Percentiles rank a stretch among this genome's conserved stretches.
Conservation (phyloP, 768 basidiomycete genomes). For the Lepiota subincarnata region DNA sequence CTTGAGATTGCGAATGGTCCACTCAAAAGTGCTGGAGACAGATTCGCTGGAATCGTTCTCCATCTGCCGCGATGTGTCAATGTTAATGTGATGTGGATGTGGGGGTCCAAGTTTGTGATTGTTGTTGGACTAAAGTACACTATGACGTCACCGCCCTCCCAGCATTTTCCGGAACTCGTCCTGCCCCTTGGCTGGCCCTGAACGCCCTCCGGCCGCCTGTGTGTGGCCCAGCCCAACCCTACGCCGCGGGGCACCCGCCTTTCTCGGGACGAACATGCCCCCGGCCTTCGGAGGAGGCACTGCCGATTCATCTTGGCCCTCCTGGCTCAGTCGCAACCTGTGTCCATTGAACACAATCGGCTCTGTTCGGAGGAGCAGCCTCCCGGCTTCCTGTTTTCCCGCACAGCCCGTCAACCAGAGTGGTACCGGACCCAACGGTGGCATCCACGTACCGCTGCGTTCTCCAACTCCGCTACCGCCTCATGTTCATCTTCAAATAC, state of each 20-base stretch:
- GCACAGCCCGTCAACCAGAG: background rate
- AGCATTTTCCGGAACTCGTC: slow-evolving; percentile 88
- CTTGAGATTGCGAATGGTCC: slow-evolving; percentile 70
- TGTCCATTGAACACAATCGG: slow-evolving; percentile 68
- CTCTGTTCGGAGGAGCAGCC: slow-evolving; percentile 66
- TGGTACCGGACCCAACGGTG: background rate
- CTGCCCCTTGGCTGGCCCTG: slow-evolving; percentile 51
- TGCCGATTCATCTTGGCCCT: slow-evolving; percentile 31
- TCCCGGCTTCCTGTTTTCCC: slow-evolving; percentile 75
- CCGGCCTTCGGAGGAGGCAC: slow-evolving; percentile 34
- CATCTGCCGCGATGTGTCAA: background rate
- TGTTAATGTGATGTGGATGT: no score
- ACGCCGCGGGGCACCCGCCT: slow-evolving; percentile 59
- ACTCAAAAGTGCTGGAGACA: slow-evolving; percentile 63
- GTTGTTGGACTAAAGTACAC: background rate
- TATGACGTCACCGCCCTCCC: slow-evolving; percentile 13
- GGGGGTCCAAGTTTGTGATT: background rate
- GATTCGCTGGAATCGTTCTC: slow-evolving; percentile 46
- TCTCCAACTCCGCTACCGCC: slow-evolving; percentile 64
- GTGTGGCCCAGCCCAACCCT: slow-evolving; percentile 66
- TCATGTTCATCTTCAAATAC: slow-evolving; percentile 59
- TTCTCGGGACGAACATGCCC: slow-evolving; percentile 61
- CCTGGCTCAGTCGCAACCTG: slow-evolving; percentile 57
- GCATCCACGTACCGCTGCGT: slow-evolving; percentile 48
- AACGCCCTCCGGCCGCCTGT: slow-evolving; percentile 19